phyloP scores from a whole-genome alignment of 2,329 filamentous ascomycete genomes.

The Tolypocladium ovalisporum region DNA sequence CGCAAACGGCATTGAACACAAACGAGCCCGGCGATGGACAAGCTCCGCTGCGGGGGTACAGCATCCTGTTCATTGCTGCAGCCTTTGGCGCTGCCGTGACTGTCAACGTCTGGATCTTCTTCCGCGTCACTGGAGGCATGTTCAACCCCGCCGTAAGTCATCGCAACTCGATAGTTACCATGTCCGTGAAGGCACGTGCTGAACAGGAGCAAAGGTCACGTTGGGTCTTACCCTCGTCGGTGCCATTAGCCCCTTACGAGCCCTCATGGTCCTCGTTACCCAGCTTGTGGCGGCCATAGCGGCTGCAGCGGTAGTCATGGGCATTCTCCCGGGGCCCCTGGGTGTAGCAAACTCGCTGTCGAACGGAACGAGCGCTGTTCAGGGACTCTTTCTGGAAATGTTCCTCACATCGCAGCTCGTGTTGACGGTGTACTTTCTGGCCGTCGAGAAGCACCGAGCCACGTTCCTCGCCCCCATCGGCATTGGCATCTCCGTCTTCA shows the following conservation, averaged over 20 bases:
- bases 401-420: conserved; percentile 54
- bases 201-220: conserved; percentile 28
- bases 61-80: conserved; percentile 37
- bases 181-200: not conserved
- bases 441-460: conserved; percentile 61
- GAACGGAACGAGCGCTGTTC: conserved; percentile 36
- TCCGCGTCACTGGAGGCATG: conserved; percentile 39
- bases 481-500: conserved; percentile 61
- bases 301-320: conserved; percentile 45
- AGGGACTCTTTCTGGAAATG: conserved; percentile 57
- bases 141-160: conserved; percentile 38
- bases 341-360: conserved; percentile 45
- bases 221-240: conserved; percentile 49
- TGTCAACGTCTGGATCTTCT: conserved; percentile 47
- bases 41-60: conserved; percentile 19
- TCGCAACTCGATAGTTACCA: not conserved
- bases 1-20: conserved; percentile 24
- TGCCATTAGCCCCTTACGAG: conserved; percentile 41
- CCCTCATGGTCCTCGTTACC: conserved; percentile 37
- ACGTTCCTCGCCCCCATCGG: conserved; percentile 62
- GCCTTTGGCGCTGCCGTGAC: conserved; percentile 39
- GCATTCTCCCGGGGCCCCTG: conserved; percentile 45
- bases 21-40: conserved; percentile 14
- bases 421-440: conserved; percentile 57
- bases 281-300: conserved; percentile 50